Base-by-base conservation (phyloP, 495 filamentous ascomycete genomes). In the Hypoxylon intermedium region DNA sequence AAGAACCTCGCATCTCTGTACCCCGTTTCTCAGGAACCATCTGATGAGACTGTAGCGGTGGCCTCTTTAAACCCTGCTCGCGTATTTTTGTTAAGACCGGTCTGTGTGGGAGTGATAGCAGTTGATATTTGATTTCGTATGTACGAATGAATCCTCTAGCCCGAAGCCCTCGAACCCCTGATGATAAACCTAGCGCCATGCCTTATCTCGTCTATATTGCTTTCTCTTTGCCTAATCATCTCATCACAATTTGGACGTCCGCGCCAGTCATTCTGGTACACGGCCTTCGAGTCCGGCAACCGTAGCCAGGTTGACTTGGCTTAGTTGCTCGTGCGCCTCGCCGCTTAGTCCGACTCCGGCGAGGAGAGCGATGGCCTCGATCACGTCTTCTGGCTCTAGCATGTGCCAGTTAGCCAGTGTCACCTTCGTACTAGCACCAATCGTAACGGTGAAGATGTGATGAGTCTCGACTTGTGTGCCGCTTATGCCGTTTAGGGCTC, bases 361-460 rank as follows among this genome's bases (percentile, higher is more conserved):
- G 6, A 97, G 83, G 45, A 92, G 78, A 11, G 87, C 86, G 19
- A 93, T 80, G 20, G 87, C 85, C 52, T 88, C 85, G 42, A 98
- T 86, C 33, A 98, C 91, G 72, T 97, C 92, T 48, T 85, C 78
- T 0, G 93, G 89, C 69, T 97, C 92, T 9, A 93, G 77, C 3
- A 98, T 77, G 66, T 96, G 91, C 86, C 89, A 97, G 44, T 83
- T 83, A 9, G 93, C 93, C 20, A 90, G 77, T 1, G 93, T 98
- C 60, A 89, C 84, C 77, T 96, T 97, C 23, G 86, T 89, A 60
- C 85, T 89, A 3, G 91, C 87, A 15, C 93, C 93, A 18, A 98
- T 89, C 3, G 91, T 94, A 20, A 94, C 89, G 11, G 89, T 87
- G 74, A 94, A 97, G 49, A 93, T 82, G 67, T 90, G 82, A 18